Evolutionary conservation across 495 filamentous ascomycete genomes (phyloP).

Genomic region (Thozetella sp.): DNA sequence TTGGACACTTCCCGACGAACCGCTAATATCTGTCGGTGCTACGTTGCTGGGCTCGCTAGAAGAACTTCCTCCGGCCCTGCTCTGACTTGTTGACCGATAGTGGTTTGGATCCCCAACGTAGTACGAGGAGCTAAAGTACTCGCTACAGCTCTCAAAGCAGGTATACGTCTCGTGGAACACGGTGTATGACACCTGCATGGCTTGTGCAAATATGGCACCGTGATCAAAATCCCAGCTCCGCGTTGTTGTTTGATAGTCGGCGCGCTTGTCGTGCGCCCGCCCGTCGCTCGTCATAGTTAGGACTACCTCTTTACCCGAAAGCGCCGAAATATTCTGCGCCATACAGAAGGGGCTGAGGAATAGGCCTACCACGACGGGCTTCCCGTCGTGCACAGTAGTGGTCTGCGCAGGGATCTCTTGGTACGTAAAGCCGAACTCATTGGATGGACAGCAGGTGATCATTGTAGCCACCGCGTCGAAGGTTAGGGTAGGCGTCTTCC

Average conservation of each 20-base stretch:
- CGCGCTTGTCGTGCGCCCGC: not conserved
- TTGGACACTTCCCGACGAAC: too few species aligned
- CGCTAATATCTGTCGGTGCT: too few species aligned
- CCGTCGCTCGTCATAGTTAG: not conserved
- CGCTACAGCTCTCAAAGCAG: constrained; percentile 4
- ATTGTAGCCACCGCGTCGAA: not conserved
- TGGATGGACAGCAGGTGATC: constrained; percentile 3
- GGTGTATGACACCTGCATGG: not conserved
- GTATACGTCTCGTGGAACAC: constrained; percentile 9
- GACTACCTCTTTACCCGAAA: not conserved
- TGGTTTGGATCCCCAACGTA: not conserved
- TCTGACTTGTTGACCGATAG: too few species aligned
- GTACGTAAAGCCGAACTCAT: not conserved
- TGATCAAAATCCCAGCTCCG: not conserved
- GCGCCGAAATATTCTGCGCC: not conserved
- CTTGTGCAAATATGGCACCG: not conserved
- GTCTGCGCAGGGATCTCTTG: constrained; percentile 1
- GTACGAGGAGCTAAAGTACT: constrained; percentile 4
- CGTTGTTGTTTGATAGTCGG: not conserved
- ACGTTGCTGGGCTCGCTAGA: too few species aligned
- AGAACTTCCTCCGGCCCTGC: too few species aligned
- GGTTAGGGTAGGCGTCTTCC: not conserved
- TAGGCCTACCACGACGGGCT: too few species aligned
- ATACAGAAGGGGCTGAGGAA: not conserved
- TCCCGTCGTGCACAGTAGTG: not conserved